These are phyloP conservation scores for Yamadazyma membranifaciens DNA, from an alignment of 1,139 yeast genomes.

Conservation along the genomic window DNA sequence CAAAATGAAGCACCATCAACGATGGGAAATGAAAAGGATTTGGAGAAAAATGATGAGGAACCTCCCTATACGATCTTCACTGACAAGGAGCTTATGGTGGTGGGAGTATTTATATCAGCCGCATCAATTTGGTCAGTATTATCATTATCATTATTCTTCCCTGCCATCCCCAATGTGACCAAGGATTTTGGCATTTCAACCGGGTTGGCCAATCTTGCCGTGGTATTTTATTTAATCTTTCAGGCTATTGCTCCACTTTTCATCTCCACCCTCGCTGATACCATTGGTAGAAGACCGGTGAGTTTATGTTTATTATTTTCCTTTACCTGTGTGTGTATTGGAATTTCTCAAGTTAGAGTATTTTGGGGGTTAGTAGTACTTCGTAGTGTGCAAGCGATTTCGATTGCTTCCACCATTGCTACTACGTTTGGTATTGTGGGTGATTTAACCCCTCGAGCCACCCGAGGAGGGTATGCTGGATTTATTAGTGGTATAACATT, in stretches of 20 bases:
- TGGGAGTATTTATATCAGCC: conserved; percentile 21
- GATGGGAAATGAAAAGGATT: background rate
- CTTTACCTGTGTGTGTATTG: conserved; percentile 23
- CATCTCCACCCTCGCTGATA: conserved; percentile 65
- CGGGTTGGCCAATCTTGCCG: conserved; percentile 60
- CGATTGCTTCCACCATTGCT: conserved; percentile 70
- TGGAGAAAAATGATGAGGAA: conserved; percentile 2
- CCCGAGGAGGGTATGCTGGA: conserved; percentile 68
- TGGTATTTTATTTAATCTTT: conserved; percentile 67
- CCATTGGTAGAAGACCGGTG: conserved; percentile 68
- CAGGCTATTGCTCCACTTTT: conserved; percentile 73
- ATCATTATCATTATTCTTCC: conserved; percentile 73
- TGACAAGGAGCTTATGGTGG: conserved; percentile 18
- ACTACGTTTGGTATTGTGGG: conserved; percentile 66
- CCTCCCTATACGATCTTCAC: conserved; percentile 13
- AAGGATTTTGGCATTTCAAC: conserved; percentile 50
- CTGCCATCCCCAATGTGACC: conserved; percentile 60
- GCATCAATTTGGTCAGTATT: conserved; percentile 59
- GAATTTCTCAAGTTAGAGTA: conserved; percentile 21
- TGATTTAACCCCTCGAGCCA: conserved; percentile 59
- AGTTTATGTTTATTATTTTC: conserved; percentile 45
- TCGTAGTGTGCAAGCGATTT: conserved; percentile 67
- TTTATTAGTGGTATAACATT: conserved; percentile 61
- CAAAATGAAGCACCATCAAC: background rate
- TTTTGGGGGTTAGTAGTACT: conserved; percentile 27